Conservation (phyloP, 2,329 filamentous ascomycete genomes). For the Curvularia sp. region DNA sequence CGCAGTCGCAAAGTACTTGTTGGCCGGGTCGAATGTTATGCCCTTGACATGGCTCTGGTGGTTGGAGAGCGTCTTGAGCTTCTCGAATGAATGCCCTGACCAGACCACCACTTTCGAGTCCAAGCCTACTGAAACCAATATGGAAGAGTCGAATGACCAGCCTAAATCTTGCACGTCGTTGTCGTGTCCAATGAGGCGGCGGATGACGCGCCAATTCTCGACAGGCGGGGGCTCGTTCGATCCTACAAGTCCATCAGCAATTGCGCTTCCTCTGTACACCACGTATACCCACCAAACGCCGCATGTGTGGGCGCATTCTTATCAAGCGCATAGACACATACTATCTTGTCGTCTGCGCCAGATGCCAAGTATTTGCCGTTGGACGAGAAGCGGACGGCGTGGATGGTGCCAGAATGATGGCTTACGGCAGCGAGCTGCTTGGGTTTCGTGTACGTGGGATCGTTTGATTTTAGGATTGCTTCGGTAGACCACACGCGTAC, state of each 20-base stretch:
- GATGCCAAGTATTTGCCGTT: constrained; percentile 96
- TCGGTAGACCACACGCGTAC: constrained; percentile 98
- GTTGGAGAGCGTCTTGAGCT: constrained; percentile 88
- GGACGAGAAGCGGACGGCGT: constrained; percentile 94
- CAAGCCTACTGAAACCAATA: constrained; percentile 92
- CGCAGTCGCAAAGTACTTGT: constrained; percentile 98
- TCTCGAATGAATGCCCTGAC: constrained; percentile 98
- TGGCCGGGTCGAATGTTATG: constrained; percentile 96
- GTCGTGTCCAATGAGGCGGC: constrained; percentile 92
- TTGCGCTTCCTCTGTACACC: constrained; percentile 4
- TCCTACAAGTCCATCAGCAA: constrained; percentile 56
- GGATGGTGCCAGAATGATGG: constrained; percentile 96
- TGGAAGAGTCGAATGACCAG: constrained; percentile 95
- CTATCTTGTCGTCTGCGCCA: constrained; percentile 97
- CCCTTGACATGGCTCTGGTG: constrained; percentile 99
- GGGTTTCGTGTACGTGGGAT: constrained; percentile 75
- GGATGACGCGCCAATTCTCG: constrained; percentile 97
- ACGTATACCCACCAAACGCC: constrained; percentile 71
- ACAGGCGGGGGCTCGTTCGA: constrained; percentile 89
- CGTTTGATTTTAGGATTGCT: constrained; percentile 81
- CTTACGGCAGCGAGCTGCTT: constrained; percentile 97
- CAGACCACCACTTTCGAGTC: constrained; percentile 98
- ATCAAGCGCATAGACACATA: constrained; percentile 94
- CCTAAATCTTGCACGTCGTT: constrained; percentile 98
- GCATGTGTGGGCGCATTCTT: constrained; percentile 77